Base-by-base conservation (phyloP, 176 grass and related monocot species). In the Oryza meridionalis region DNA sequence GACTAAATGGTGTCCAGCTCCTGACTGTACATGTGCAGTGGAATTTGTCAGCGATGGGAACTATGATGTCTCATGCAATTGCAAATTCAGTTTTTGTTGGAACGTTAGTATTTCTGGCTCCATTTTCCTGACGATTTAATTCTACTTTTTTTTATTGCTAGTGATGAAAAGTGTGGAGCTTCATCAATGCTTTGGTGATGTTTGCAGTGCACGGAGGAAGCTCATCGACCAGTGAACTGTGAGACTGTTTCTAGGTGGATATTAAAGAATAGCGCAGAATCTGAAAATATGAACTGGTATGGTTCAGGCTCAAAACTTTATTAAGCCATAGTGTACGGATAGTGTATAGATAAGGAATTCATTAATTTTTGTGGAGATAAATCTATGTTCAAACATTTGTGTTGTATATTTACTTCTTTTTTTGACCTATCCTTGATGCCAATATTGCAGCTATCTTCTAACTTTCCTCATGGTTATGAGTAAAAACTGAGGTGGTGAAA, bases 221-320 rank as follows among this genome's bases (percentile, higher is more conserved):
- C 96, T 78, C 96, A 99, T 69, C 87, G 93, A 77, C 96, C 96
- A 53, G 91, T 99, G 19, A 89, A 94, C 66, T 99, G 96, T 12
- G 86, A 65, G 73, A 99, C 91, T 72, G 93, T 96, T 72, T 80
- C 87, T 17, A 96, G 88, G 75, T 99, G 96, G 96, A 81, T 96
- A 75, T 75, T 94, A 69, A 96, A 99, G 77, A 99, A 99, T 69
- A 96, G 93, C n/a, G 93, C 93, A 3, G 96, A 99, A 81, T 99
- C 96, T 70, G 96, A 99, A 85, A 99, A 96, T 84, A 96, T 96
- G 93, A 99, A 96, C 72, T 99, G 96, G 96, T 99, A 82, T 73
- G 88, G 89, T 53, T 26, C 50, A 69, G 5, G 9, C 49, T 84
- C 32, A 78, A 47, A 24, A 6, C 59, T 27, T 38, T 74, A 47